Evolutionary conservation across 495 filamentous ascomycete species (phyloP).

Genomic region (Xylaria bambusicola): DNA sequence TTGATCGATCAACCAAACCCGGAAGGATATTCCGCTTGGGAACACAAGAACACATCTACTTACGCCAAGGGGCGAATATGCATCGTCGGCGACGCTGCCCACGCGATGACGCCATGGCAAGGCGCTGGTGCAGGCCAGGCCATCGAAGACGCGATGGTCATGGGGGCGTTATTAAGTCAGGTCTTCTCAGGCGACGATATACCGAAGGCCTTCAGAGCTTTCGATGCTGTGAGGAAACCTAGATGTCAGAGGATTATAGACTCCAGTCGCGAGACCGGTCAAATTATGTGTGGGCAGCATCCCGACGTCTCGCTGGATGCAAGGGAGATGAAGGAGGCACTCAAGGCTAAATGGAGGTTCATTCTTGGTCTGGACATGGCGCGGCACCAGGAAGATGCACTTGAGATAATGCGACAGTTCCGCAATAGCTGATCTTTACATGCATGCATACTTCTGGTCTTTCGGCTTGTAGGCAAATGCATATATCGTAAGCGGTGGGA

Average conservation of each 20-base stretch:
- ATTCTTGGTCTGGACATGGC: too few species aligned
- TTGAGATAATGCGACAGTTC: too few species aligned
- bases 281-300: conserved; percentile 1
- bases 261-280: conserved; percentile 7
- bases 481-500: too few species aligned
- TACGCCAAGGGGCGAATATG: neutral
- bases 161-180: neutral
- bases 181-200: neutral
- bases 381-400: too few species aligned
- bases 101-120: conserved; percentile 64
- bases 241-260: conserved; percentile 6
- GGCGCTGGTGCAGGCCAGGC: conserved; percentile 63
- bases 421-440: too few species aligned
- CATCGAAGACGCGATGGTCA: conserved; percentile 52
- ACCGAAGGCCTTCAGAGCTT: neutral
- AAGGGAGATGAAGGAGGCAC: too few species aligned
- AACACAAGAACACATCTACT: neutral
- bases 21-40: neutral
- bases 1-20: neutral
- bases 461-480: too few species aligned
- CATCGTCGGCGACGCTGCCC: conserved; percentile 22
- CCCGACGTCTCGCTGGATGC: too few species aligned
- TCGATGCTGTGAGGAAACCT: neutral
- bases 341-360: too few species aligned
- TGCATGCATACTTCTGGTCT: too few species aligned